Base-by-base conservation (phyloP, 2,329 filamentous ascomycete genomes). In the Endoconidiophora polonica region DNA sequence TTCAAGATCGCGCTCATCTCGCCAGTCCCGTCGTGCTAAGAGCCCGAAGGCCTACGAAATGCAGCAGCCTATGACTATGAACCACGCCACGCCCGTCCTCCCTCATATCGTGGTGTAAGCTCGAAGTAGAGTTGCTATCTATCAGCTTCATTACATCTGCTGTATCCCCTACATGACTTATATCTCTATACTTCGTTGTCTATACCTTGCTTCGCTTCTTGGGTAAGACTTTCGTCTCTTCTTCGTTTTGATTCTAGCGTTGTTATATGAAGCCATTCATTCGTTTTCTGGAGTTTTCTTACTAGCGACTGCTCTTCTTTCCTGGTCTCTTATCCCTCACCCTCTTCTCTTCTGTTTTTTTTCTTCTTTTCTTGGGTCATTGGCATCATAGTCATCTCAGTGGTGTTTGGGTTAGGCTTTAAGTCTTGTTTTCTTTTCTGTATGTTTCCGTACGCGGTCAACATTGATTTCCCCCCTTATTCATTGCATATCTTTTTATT, bases 361-460 rank as follows among this genome's bases (percentile, higher is more conserved):
- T 52, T 54, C 43, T 40, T 58, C 46, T 43, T 55, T 48, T 52
- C 53, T 42, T 33, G 29, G 29, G 29, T 33, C 9, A 33, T 33
- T 33, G 29, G 29, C 29, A 33, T 33, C 29, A 33, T 9, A 33
- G 29, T 33, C 9, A 33, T 33, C 7, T 10, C 12, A 33, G 26
- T 33, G 26, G 26, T 33, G 26, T 33, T 33, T 33, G 26, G 26
- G 26, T 10, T 10, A 33, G 26, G 26, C 26, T 33, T 33, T 33
- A 5, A 29, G 3, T 29, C 26, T 33, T 33, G 26, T 33, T 33
- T 33, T 10, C 26, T 10, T 48, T 52, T 52, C 55, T 46, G 53
- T 52, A 50, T 51, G 38, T 56, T 55, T 44, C 46, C 37, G 39
- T 44, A 24, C 49, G 18, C 43, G 5, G 22, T 41, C 10, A 33